Percentiles rank a stretch among this genome's conserved stretches.
phyloP scores from a whole-genome alignment of 2,329 filamentous ascomycete genomes.

The Phialophora macrospora region DNA sequence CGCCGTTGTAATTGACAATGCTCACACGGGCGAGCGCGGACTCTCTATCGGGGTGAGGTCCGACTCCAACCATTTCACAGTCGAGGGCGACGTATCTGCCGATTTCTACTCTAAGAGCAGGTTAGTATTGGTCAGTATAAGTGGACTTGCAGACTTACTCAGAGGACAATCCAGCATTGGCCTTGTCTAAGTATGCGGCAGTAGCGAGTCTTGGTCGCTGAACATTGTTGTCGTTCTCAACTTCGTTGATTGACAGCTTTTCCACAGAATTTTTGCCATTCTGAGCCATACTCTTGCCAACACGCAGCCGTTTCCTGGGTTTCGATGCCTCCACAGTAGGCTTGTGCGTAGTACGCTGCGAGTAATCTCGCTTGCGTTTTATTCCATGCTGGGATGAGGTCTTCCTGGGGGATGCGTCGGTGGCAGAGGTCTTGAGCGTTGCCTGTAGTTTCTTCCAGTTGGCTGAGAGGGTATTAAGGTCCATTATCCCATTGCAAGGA shows the following conservation, averaged over 20 bases:
- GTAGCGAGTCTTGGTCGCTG: constrained; percentile 16
- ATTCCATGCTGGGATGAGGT: constrained; percentile 44
- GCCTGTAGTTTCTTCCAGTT: constrained; percentile 59
- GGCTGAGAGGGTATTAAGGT: constrained; percentile 52
- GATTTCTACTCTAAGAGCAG: constrained; percentile 62
- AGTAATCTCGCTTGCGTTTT: constrained; percentile 37
- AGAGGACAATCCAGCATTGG: constrained; percentile 29
- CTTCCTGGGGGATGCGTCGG: constrained; percentile 36
- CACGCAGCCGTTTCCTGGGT: constrained; percentile 24
- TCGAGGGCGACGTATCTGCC: constrained; percentile 93
- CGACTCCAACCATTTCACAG: constrained; percentile 96
- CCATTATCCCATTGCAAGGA: constrained; percentile 41
- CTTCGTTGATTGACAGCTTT: constrained; percentile 57
- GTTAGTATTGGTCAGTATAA: constrained; percentile 5
- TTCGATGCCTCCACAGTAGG: constrained; percentile 16
- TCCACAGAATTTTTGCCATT: constrained; percentile 43
- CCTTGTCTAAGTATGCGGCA: constrained; percentile 16
- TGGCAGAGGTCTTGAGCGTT: constrained; percentile 47
- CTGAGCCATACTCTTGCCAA: constrained; percentile 22
- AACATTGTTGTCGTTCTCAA: constrained; percentile 17
- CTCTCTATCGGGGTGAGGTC: constrained; percentile 64
- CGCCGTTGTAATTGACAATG: constrained; percentile 90
- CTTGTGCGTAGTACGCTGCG: constrained; percentile 15
- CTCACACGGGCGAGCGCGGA: constrained; percentile 85
- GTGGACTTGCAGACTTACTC: constrained; percentile 18